Evolutionary conservation across 2,329 filamentous ascomycete genomes (phyloP), one percentile per base, ranked within the genome.

Genomic region (Botrytis deweyae): DNA sequence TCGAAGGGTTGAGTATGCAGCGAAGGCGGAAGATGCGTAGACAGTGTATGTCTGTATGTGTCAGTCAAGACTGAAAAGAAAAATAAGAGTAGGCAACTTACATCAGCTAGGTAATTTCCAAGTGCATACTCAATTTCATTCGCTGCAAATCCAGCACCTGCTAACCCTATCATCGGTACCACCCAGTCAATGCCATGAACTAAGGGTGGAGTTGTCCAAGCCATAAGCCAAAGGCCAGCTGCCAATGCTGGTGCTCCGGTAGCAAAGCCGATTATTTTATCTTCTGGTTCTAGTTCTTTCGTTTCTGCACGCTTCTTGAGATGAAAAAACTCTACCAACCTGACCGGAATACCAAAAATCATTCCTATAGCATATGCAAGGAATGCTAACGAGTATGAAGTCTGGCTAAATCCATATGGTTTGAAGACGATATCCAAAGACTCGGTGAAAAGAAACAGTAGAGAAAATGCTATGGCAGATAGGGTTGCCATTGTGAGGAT

Each of bases 381-480:
- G 71, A 86, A 85, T 0, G 83, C 80, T 0, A 86, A 78, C 0
- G 82, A 84, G 0, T 84, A 77, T 6, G 83, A 76, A 1, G 80
- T 76, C 2, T 74, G 33, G 72, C 4, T 78, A 75, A 75, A 85
- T 82, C 6, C 81, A 80, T 69, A 83, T 77, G 6, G 80, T 7
- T 80, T 72, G 76, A 85, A 87, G 5, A 86, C 81, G 0, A 80
- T 76, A 1, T 80, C 79, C 0, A 86, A 76, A 0, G 83, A 81
- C 79, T 86, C 84, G 0, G 85, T 84, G 75, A 86, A 85, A 5
- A 86, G 82, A 74, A 87, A 87, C 40, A 87, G 83, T n/a, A 87
- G 79, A 0, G 82, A 84, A 76, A 84, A 85, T 10, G 83, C 82
- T 25, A 83, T 78, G 14, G 83, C 83, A 14, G 81, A 83, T 75